phyloP scores from a whole-genome alignment of 306 rosid genomes.

The Lathyrus aphaca region DNA sequence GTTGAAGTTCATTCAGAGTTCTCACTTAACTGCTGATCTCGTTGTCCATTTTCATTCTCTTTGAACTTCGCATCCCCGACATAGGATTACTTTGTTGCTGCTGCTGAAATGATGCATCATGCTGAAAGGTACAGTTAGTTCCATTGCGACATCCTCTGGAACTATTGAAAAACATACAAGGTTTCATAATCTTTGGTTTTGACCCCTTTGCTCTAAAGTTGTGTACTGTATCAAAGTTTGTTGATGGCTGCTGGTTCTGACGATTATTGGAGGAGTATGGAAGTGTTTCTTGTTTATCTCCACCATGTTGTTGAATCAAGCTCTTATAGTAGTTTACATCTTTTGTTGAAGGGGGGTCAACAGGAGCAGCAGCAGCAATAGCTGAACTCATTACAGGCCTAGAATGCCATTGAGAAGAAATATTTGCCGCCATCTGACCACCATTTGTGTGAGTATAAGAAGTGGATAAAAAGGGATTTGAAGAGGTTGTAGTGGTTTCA shows the following conservation, averaged over 20 bases:
- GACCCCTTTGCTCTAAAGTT: constrained; percentile 60
- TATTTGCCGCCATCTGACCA: constrained; percentile 42
- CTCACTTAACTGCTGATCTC: constrained; percentile 73
- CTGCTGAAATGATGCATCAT: constrained; percentile 65
- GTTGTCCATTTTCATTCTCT: constrained; percentile 82
- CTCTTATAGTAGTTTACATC: constrained; percentile 82
- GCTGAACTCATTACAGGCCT: constrained; percentile 39
- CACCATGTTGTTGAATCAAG: constrained; percentile 96
- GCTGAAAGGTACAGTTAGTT: constrained; percentile 78
- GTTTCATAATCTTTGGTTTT: constrained; percentile 84
- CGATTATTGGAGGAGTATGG: constrained; percentile 48
- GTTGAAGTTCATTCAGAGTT: neutral
- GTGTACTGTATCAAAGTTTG: constrained; percentile 56
- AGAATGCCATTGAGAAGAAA: constrained; percentile 52
- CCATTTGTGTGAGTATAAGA: constrained; percentile 49
- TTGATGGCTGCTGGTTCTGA: constrained; percentile 48
- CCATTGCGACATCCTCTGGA: constrained; percentile 93
- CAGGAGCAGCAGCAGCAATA: constrained; percentile 50
- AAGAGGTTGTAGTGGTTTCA: constrained; percentile 42
- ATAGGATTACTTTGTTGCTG: constrained; percentile 54
- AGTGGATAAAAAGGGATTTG: constrained; percentile 42
- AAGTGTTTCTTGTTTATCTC: constrained; percentile 65
- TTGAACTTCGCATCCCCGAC: constrained; percentile 58
- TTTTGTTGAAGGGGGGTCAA: constrained; percentile 57
- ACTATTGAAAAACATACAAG: constrained; percentile 87